A percentile compares a stretch with the other conserved stretches of the same genome.
Evolutionary conservation across 306 rosid species (phyloP).

Genomic region (Heteromeles arbutifolia): DNA sequence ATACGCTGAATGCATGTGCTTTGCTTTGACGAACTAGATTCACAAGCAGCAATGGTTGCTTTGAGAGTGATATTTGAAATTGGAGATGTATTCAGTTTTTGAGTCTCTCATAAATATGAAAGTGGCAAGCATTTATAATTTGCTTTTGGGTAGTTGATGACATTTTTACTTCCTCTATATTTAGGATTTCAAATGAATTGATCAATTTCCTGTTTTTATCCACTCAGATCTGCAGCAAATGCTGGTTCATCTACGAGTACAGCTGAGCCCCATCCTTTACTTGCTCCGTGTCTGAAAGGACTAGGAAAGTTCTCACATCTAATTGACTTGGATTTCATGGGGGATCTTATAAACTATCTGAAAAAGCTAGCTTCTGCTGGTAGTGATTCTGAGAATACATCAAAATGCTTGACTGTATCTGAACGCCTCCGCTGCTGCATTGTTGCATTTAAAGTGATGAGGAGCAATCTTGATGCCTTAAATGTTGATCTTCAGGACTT

Average conservation of each 20-base stretch:
- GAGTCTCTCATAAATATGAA: neutral
- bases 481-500: constrained; percentile 92
- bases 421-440: constrained; percentile 94
- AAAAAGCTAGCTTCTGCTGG: constrained; percentile 65
- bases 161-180: neutral
- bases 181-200: constrained; percentile 15
- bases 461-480: constrained; percentile 86
- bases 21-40: neutral
- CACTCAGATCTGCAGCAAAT: constrained; percentile 56
- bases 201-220: constrained; percentile 23
- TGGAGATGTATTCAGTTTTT: neutral
- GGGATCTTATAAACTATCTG: constrained; percentile 74
- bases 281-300: constrained; percentile 83
- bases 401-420: constrained; percentile 56
- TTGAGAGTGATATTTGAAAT: neutral
- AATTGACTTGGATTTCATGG: constrained; percentile 88
- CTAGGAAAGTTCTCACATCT: constrained; percentile 84
- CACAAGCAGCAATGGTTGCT: neutral
- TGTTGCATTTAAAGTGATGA: constrained; percentile 93
- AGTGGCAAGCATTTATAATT: neutral
- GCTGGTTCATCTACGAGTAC: constrained; percentile 24
- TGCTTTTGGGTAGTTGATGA: neutral
- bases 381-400: constrained; percentile 27
- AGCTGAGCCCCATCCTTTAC: constrained; percentile 58
- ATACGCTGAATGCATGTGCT: neutral